Conservation (phyloP, 306 rosid species). For the Quercus gilva region DNA sequence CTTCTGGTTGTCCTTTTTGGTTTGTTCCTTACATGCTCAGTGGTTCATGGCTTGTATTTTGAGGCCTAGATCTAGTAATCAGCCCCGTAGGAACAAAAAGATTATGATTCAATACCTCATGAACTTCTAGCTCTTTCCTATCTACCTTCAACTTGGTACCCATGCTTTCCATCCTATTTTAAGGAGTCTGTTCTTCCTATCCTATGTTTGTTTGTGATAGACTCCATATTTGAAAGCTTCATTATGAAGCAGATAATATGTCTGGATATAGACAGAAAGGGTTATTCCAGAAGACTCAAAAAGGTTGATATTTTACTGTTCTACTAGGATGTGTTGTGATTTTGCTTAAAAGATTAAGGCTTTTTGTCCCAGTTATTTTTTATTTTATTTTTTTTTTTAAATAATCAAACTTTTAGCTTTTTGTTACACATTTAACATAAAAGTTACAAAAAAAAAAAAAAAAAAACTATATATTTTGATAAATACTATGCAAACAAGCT, state of each 20-base stretch:
- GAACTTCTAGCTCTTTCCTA: too few relatives aligned
- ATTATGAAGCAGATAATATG: not conserved
- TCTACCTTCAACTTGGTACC: not conserved
- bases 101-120: not conserved
- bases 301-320: slow-evolving; percentile 7
- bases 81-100: not conserved
- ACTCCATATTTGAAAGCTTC: not conserved
- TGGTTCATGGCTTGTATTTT: not conserved
- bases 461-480: too few relatives aligned
- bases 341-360: too few relatives aligned
- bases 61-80: not conserved
- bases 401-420: too few relatives aligned
- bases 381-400: too few relatives aligned
- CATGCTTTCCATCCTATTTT: not conserved
- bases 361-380: too few relatives aligned
- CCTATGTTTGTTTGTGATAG: not conserved
- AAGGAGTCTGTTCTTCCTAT: not conserved
- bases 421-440: too few relatives aligned
- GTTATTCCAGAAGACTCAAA: slow-evolving; percentile 17
- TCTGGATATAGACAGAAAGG: not conserved
- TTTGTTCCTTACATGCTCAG: not conserved
- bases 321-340: not conserved
- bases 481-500: too few relatives aligned
- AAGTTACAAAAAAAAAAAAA: too few relatives aligned
- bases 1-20: not conserved